Evolutionary conservation across 768 basidiomycete species (phyloP), one percentile per base, ranked within the genome.

Genomic region (Kwoniella dendrophila): DNA sequence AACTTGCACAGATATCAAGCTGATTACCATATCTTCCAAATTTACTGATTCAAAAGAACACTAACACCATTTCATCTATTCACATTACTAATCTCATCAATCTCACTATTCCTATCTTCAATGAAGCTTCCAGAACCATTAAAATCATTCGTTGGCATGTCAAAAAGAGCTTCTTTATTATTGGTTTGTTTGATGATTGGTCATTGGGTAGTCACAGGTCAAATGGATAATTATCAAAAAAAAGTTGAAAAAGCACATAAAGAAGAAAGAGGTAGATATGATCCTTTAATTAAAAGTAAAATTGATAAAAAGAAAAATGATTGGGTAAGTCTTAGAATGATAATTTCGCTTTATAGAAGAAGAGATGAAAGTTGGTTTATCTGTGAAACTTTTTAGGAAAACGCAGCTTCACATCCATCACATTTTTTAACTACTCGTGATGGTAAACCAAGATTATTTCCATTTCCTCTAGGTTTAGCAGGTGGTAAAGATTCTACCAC

Each of bases 401-500:
- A 70, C 44, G 55, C 52, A 16, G 51, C 51, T 5, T 54, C 70
- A 16, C 74, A 75, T 44, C 74, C 74, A 12, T 71, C 69, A 16
- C 63, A 64, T 20, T 75, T 75, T 49, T 54, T 75, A 22, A 73
- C 71, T 33, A 71, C 71, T 18, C 59, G 63, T 38, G 71, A 75
- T 40, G 72, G 64, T 24, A 75, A 75, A 58, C 74, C 74, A 4
- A 43, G 74, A n/a, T 34, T 75, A 26, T 75, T 70, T 34, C 71
- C 74, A 6, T 75, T 75, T 51, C 74, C 74, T 1, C 62, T 75
- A 3, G 74, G 74, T 14, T 66, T 68, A 55, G 71, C 71, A 10
- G 67, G 68, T 4, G 65, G 58, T 0, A 22, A 30, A 40, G 59
- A 52, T 20, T 45, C 63, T 14, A 63, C 56, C 12, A 43, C 50